Evolutionary conservation across 305 asterid species (phyloP).

Genomic region (Fraxinus sp.): DNA sequence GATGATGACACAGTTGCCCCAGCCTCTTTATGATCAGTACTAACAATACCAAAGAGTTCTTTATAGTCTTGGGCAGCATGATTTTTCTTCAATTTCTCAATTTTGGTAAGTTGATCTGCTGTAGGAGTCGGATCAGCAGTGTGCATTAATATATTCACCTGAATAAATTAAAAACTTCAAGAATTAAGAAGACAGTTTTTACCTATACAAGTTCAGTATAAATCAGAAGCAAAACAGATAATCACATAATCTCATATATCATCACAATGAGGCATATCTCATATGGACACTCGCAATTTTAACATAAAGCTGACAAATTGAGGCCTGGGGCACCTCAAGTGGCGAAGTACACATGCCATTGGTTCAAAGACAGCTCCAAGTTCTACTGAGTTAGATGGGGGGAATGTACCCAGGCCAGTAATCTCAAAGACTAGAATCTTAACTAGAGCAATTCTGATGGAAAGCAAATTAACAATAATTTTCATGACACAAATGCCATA

Average conservation of each 20-base stretch:
- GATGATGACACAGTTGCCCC: conserved; percentile 9
- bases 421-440: neutral
- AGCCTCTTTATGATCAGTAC: conserved; percentile 11
- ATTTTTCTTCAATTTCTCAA: conserved; percentile 30
- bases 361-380: neutral
- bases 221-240: neutral
- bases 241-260: neutral
- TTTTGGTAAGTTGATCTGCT: neutral
- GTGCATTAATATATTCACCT: conserved; percentile 65
- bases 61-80: conserved; percentile 30
- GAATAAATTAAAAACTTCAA: conserved; percentile 14
- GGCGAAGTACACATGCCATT: neutral
- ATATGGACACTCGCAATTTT: neutral
- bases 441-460: neutral
- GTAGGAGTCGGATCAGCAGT: conserved; percentile 44
- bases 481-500: neutral
- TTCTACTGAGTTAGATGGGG: neutral
- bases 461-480: neutral
- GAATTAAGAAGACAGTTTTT: neutral
- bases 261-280: conserved; percentile 4
- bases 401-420: neutral
- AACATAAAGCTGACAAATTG: conserved; percentile 1
- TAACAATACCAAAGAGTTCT: conserved; percentile 33
- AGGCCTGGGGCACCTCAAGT: neutral
- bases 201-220: conserved; percentile 3